Base-by-base conservation (phyloP, 2,329 filamentous ascomycete species). In the Cercospora zeae-maydis region DNA sequence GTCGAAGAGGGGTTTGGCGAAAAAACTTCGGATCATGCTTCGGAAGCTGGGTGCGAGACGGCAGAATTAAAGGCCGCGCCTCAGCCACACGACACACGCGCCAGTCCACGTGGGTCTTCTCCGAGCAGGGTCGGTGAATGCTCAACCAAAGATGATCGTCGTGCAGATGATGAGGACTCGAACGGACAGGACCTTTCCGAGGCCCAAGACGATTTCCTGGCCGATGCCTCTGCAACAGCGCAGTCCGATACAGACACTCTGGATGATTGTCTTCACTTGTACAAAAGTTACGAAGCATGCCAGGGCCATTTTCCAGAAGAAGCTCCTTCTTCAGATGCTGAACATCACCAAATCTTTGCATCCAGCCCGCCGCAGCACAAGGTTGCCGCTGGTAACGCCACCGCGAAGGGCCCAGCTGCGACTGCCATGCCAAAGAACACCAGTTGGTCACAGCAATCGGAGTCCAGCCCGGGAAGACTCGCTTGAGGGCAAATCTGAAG, bases 231-330 rank as follows among this genome's bases (percentile, higher is more conserved):
- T 30, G 57, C 42, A 16, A 24, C 30, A 8, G 13, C 16, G 14
- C 27, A 34, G 31, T 30, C 45, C 9, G 39, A 47, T 16, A 16
- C 30, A 13, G 45, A 59, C 39, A 52, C 53, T 37, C 51, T 66
- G 14, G 64, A 66, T 39, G 61, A 66, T 31, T 59, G 54, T 33
- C 57, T 63, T 11, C 58, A 63, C 16, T 47, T 63, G 33, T 66
- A 61, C 55, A 57, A 61, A 31, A 61, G 54, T 39, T 66, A 66
- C 51, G 63, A 61, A 51, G 56, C 52, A 19, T 63, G 45, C n/a
- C 57, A 52, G 10, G 42, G 42, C 11, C 31, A 21, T 1, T 37
- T 59, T 9, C 57, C 57, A 36, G 42, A 36, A 19, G 31, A 59
- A 16, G 13, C 27, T 39, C 57, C 31, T 27, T 59, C 57, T 47